Evolutionary conservation across 1,139 yeast species (phyloP), one percentile per base, ranked within the genome.

Genomic region (Debaryomyces nepalensis): DNA sequence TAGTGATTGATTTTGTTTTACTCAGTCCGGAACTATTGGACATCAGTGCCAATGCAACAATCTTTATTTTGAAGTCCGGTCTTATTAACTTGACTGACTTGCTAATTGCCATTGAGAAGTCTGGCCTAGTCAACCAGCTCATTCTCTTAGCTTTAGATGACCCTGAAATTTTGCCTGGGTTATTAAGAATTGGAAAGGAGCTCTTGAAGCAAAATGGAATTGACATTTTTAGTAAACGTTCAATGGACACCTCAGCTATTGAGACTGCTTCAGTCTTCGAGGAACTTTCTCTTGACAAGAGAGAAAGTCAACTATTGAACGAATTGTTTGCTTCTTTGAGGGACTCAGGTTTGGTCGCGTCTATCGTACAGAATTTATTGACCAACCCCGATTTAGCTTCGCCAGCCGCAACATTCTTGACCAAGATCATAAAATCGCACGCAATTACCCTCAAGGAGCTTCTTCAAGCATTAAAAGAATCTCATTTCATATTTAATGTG

Each of bases 291-390:
- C 33, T 58, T 26, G 21, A 39, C 16, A 59, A 58, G 42, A 54
- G 69, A 47, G 70, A 64, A 18, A 54, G 53, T 31, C 48, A 48
- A 14, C 36, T 63, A 15, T 52, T 63, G 42, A 50, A 62, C 44
- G 55, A 57, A 11, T 47, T 64, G 21, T 53, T 66, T 26, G 51
- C 52, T 7, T 53, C 69, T 0, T 54, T 66, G 39, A 55, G 47
- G 27, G 63, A 64, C 36, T 65, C 70, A 4, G 70, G 70, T 1
- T 60, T 66, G 44, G 67, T 62, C 4, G 49, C 53, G 44, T 55
- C 66, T 16, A 55, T 66, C 4, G 51, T 61, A 20, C 55, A 58
- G 37, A 58, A 59, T 45, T 53, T 64, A 33, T 45, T 63, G 40
- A 61, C 66, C 20, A 54, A 56, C 16, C 67, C 67, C 2, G 56